phyloP scores from a whole-genome alignment of 345 rosid genomes.

The Bretschneidera sinensis region DNA sequence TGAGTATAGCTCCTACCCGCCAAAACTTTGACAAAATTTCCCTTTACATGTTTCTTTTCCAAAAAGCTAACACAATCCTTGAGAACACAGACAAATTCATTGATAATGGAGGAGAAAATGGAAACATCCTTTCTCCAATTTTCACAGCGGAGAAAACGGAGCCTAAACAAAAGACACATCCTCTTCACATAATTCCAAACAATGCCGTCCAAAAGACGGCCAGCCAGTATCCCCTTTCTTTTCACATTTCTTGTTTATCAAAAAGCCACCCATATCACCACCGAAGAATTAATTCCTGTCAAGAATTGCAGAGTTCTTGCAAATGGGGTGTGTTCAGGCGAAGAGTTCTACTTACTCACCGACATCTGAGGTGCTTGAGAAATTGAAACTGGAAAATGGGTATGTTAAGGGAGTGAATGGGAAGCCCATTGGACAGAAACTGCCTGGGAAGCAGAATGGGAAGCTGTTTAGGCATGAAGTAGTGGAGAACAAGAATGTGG shows the following conservation, averaged over 20 bases:
- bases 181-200: conserved; percentile 31
- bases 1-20: no score
- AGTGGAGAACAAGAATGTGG: conserved; percentile 2
- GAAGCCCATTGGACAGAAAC: background rate
- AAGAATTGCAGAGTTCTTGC: background rate
- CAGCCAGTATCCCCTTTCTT: conserved; percentile 7
- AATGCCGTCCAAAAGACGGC: conserved; percentile 30
- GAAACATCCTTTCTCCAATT: background rate
- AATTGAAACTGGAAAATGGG: conserved; percentile 23
- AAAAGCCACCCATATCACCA: background rate
- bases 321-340: conserved; percentile 44
- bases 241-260: background rate
- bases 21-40: no score
- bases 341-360: conserved; percentile 24
- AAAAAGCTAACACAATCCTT: background rate
- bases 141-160: background rate
- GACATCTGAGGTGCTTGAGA: conserved; percentile 15
- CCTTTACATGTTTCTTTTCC: no score
- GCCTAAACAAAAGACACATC: background rate
- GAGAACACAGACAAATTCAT: conserved; percentile 16
- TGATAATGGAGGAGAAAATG: conserved; percentile 22
- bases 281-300: conserved; percentile 7
- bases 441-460: conserved; percentile 8
- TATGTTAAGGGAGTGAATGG: conserved; percentile 20
- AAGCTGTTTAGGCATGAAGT: conserved; percentile 19